Percentiles rank a stretch among this genome's conserved stretches.
These are phyloP conservation scores for Rubus parviflorus DNA, from an alignment of 306 rosid species.

Conservation along the genomic window DNA sequence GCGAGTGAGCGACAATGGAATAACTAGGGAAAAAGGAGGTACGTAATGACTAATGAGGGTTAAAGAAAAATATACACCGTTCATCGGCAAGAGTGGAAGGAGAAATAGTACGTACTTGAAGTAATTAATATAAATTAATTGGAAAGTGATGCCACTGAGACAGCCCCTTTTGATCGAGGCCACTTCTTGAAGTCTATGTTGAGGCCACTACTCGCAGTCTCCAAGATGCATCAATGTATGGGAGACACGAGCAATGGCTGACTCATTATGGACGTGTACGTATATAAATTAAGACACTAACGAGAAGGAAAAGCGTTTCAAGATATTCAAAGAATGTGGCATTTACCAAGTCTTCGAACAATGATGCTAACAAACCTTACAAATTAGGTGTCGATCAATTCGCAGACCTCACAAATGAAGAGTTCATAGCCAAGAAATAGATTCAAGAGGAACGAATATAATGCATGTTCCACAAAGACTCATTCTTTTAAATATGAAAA, in stretches of 20 bases:
- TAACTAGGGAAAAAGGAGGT: too few species aligned
- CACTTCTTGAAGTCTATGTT: too few species aligned
- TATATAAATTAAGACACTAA: not conserved
- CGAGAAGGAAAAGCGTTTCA: not conserved
- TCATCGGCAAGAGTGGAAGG: too few species aligned
- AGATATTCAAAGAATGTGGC: not conserved
- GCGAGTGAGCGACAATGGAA: too few species aligned
- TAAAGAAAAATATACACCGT: too few species aligned
- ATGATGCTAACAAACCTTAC: not conserved
- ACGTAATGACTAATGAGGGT: too few species aligned
- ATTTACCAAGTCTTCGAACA: not conserved
- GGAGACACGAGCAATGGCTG: constrained; percentile 1
- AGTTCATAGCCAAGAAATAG: not conserved
- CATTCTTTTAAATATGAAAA: not conserved
- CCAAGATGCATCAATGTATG: not conserved
- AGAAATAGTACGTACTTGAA: too few species aligned
- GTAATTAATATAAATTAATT: too few species aligned
- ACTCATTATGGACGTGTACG: not conserved
- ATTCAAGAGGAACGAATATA: not conserved
- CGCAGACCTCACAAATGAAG: constrained; percentile 1
- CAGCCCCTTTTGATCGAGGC: too few species aligned
- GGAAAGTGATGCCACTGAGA: too few species aligned
- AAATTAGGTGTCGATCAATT: not conserved
- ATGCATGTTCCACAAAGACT: not conserved
- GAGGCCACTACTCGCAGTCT: not conserved